These are phyloP conservation scores for Celoporthe dispersa DNA, from an alignment of 2,329 filamentous ascomycete species.

Conservation along the genomic window DNA sequence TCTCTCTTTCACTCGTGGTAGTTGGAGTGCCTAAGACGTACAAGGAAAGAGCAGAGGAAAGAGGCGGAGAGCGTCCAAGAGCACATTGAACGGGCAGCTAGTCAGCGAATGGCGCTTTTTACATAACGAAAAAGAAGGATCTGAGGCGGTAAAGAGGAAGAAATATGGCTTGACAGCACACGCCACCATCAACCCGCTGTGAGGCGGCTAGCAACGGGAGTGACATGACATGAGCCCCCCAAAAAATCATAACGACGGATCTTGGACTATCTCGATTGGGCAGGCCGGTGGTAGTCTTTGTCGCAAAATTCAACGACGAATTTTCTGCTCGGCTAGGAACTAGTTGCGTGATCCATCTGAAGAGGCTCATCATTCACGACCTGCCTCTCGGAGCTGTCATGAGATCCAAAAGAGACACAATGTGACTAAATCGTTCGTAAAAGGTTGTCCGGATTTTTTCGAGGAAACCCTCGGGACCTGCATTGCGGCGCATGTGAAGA, in stretches of 20 bases:
- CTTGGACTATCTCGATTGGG: not conserved
- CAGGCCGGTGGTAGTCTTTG: not conserved
- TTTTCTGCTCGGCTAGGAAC: not conserved
- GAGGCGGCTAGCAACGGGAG: conserved; percentile 20
- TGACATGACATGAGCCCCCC: not conserved
- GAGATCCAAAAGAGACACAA: not conserved
- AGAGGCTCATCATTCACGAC: not conserved
- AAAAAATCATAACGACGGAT: not conserved
- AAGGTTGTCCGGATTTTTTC: not conserved
- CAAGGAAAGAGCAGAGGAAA: not conserved
- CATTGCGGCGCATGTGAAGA: not conserved
- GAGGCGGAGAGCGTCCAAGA: not conserved
- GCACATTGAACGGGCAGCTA: not conserved
- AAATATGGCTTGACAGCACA: conserved; percentile 10
- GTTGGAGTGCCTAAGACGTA: not conserved
- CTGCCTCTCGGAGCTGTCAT: conserved; percentile 8
- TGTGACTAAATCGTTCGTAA: not conserved
- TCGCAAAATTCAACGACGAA: not conserved
- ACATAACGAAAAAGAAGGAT: conserved; percentile 13
- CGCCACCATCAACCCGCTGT: conserved; percentile 1
- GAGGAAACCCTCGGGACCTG: not conserved
- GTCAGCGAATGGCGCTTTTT: conserved; percentile 12
- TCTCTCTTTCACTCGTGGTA: not conserved
- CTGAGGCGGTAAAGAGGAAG: conserved; percentile 12
- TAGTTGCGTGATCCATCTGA: conserved; percentile 9